Percentiles rank a stretch among this genome's conserved stretches.
phyloP scores from a whole-genome alignment of 1,284 basidiomycete genomes.

The Boletus sp. region DNA sequence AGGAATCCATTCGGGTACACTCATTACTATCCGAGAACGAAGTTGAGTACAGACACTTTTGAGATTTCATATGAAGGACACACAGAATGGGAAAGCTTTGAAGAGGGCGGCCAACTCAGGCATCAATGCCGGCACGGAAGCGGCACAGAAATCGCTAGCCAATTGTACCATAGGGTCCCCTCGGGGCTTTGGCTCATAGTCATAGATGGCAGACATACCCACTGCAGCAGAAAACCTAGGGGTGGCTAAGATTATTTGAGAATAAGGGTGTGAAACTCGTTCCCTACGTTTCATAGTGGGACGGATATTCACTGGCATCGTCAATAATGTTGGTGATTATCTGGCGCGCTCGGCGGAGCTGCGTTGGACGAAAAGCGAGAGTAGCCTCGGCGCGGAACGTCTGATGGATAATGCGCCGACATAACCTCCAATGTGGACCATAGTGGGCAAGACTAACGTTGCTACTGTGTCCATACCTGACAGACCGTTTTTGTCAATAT shows the following conservation, averaged over 20 bases:
- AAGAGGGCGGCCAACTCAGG: constrained; percentile 3
- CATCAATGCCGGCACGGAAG: not conserved
- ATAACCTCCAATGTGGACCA: constrained; percentile 7
- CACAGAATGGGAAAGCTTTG: constrained; percentile 18
- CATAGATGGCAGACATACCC: not conserved
- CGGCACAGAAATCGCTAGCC: not conserved
- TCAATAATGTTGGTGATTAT: not conserved
- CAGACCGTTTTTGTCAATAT: not conserved
- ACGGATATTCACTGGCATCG: not conserved
- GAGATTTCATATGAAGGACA: not conserved
- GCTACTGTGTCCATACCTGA: constrained; percentile 3
- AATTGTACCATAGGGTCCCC: not conserved
- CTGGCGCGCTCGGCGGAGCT: constrained; percentile 6
- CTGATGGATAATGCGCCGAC: constrained; percentile 5
- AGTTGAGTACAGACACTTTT: not conserved
- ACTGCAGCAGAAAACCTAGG: not conserved
- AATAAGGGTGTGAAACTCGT: too few species aligned
- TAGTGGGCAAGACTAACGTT: not conserved
- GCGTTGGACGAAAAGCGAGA: constrained; percentile 5
- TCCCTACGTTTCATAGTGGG: not conserved
- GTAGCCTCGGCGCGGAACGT: constrained; percentile 4
- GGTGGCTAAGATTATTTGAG: too few species aligned
- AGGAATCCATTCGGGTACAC: constrained; percentile 19
- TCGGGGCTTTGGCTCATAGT: not conserved
- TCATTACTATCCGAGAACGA: constrained; percentile 9